Base-by-base conservation (phyloP, 2,329 filamentous ascomycete species). In the Neonectria ditissima region DNA sequence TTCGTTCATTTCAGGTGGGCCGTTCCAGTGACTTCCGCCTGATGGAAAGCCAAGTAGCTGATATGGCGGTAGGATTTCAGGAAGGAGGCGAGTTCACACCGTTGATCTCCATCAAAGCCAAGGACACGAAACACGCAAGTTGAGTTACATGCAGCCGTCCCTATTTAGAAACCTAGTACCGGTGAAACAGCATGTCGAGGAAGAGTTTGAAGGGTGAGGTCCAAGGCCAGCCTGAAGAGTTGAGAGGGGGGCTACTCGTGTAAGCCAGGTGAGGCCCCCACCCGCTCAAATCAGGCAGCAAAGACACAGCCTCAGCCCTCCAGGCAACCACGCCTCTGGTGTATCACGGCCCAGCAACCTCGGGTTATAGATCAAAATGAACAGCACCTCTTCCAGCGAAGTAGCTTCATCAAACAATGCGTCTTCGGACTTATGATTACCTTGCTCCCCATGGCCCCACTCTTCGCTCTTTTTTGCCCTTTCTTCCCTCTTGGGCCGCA, bases 371-470 rank as follows among this genome's bases (percentile, higher is more conserved):
- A 65, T n/a, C 50, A 54, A 58, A 63, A 45, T 44, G 45, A 59
- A 5, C 8, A 9, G 13, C 11, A 8, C 6, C 20, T 65, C 30
- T 34, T 30, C 53, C 60, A 69, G 67, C 61, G 64, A 70, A 73
- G 67, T 71, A 73, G 66, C 69, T 66, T 54, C 63, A 45, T 34
- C 41, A 28, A 54, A 45, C 22, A 44, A 64, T 57, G 28, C 22
- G 28, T 24, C 32, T 50, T 26, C 11, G 41, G 28, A 55, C 14
- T 37, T 6, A 37, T 22, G 18, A 61, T 43, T 66, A 69, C 57
- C 66, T 70, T 65, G 63, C 56, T 32, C 54, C 56, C 58, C 43
- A 63, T 70, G 61, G 50, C 50, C 54, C 39, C 20, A 32, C 13
- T 37, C 48, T 44, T 61, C 48, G 37, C 50, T 32, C 22, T 37